Conservation (phyloP, 768 basidiomycete genomes). For the Kwoniella shandongensis region DNA sequence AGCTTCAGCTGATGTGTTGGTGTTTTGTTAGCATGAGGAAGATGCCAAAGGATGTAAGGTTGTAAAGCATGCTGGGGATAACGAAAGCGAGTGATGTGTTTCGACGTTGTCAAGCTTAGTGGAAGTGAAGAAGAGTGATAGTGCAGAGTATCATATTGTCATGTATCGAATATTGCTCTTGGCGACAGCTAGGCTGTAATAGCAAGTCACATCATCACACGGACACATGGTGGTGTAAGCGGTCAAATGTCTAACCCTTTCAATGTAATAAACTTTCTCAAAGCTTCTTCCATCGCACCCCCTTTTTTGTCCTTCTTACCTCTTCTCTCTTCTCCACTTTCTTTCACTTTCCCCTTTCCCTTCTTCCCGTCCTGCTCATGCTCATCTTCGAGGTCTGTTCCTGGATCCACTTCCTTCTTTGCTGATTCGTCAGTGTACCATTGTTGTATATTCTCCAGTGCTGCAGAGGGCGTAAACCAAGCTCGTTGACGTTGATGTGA, state of each 20-base stretch:
- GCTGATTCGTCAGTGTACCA: constrained; percentile 29
- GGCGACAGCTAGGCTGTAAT: too few relatives aligned
- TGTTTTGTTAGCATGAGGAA: constrained; percentile 36
- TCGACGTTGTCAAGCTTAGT: too few relatives aligned
- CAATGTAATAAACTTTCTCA: constrained; percentile 27
- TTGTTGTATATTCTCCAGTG: constrained; percentile 23
- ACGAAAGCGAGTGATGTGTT: too few relatives aligned
- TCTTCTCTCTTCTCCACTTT: constrained; percentile 12
- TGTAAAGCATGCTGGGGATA: constrained; percentile 14
- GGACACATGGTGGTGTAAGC: too few relatives aligned
- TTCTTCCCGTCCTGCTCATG: constrained; percentile 3
- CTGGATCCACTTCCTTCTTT: constrained; percentile 2
- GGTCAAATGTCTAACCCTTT: constrained; percentile 1
- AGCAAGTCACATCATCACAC: too few relatives aligned
- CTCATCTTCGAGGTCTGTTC: constrained; percentile 1
- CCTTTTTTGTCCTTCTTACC: constrained; percentile 39
- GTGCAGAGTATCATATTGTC: too few relatives aligned
- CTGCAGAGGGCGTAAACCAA: constrained; percentile 27
- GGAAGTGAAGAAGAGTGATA: too few relatives aligned
- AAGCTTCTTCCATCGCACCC: constrained; percentile 44
- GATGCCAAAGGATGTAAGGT: constrained; percentile 47
- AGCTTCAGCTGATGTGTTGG: not conserved
- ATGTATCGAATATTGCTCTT: too few relatives aligned
- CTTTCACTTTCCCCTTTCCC: not conserved
- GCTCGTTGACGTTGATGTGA: constrained; percentile 31